Percentiles rank a stretch among this genome's conserved stretches.
Evolutionary conservation across 352 stramenopile species (phyloP).

Genomic region (Aphanomyces cochlioides): DNA sequence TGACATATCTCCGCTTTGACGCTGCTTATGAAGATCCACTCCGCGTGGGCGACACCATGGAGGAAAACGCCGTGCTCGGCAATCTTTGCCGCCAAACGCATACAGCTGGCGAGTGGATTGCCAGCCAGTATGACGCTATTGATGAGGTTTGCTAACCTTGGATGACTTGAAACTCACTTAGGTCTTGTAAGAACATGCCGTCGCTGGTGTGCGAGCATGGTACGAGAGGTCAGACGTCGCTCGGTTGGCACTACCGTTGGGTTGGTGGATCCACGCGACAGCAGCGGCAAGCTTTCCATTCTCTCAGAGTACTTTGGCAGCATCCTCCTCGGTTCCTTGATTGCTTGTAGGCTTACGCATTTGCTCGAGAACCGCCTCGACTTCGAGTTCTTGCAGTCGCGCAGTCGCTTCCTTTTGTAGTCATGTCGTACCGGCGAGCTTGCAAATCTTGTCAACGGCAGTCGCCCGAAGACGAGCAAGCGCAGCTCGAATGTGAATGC

Average conservation of each 20-base stretch:
- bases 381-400: constrained; percentile 10
- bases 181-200: neutral
- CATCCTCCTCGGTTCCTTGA: neutral
- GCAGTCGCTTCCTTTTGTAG: constrained; percentile 21
- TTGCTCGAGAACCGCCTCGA: neutral
- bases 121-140: constrained; percentile 24
- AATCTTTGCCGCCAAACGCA: constrained; percentile 25
- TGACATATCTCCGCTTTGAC: constrained; percentile 29
- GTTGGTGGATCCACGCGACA: constrained; percentile 22
- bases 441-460: constrained; percentile 28
- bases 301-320: constrained; percentile 4
- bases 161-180: neutral
- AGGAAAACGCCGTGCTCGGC: constrained; percentile 7
- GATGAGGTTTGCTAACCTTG: constrained; percentile 23
- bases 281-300: constrained; percentile 24
- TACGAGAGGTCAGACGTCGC: constrained; percentile 13
- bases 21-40: constrained; percentile 18
- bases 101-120: constrained; percentile 25
- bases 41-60: constrained; percentile 21
- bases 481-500: constrained; percentile 17
- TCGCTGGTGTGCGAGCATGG: constrained; percentile 18
- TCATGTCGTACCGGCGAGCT: constrained; percentile 29
- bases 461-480: constrained; percentile 19
- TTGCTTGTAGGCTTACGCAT: constrained; percentile 18
- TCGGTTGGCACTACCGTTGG: constrained; percentile 29